phyloP scores from a whole-genome alignment of 495 filamentous ascomycete genomes.

The Viridothelium virens region DNA sequence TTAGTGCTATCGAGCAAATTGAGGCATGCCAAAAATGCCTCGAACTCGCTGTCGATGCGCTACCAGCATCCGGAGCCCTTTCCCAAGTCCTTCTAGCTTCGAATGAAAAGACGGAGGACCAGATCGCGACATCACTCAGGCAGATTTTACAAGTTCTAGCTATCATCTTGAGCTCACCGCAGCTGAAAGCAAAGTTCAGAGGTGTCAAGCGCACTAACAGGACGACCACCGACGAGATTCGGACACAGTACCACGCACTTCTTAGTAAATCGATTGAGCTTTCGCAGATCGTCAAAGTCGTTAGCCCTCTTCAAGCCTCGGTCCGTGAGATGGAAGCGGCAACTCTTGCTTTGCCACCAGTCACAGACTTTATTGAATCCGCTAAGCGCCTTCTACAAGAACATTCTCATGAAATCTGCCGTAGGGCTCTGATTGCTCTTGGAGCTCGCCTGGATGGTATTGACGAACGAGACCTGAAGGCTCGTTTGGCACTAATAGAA shows the following conservation, averaged over 20 bases:
- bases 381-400: slow-evolving; percentile 68
- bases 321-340: slow-evolving; percentile 27
- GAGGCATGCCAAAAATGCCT: slow-evolving; percentile 64
- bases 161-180: slow-evolving; percentile 46
- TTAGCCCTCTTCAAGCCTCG: background rate
- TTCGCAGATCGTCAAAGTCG: slow-evolving; percentile 7
- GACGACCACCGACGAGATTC: slow-evolving; percentile 18
- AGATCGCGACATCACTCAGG: slow-evolving; percentile 51
- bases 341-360: slow-evolving; percentile 70
- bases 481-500: slow-evolving; percentile 50
- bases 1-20: slow-evolving; percentile 11
- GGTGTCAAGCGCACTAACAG: slow-evolving; percentile 16
- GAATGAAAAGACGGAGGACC: slow-evolving; percentile 51
- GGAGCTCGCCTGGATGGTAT: slow-evolving; percentile 59
- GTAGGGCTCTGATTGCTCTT: slow-evolving; percentile 71
- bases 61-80: slow-evolving; percentile 60
- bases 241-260: slow-evolving; percentile 39
- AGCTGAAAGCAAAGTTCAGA: slow-evolving; percentile 22
- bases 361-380: slow-evolving; percentile 74
- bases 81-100: slow-evolving; percentile 61
- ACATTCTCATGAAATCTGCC: slow-evolving; percentile 60
- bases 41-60: slow-evolving; percentile 60
- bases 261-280: slow-evolving; percentile 44
- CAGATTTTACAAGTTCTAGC: slow-evolving; percentile 57
- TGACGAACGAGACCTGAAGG: slow-evolving; percentile 13